These are phyloP conservation scores for Pseudozyma tsukubaensis DNA, from an alignment of 1,284 basidiomycete genomes.

Conservation along the genomic window DNA sequence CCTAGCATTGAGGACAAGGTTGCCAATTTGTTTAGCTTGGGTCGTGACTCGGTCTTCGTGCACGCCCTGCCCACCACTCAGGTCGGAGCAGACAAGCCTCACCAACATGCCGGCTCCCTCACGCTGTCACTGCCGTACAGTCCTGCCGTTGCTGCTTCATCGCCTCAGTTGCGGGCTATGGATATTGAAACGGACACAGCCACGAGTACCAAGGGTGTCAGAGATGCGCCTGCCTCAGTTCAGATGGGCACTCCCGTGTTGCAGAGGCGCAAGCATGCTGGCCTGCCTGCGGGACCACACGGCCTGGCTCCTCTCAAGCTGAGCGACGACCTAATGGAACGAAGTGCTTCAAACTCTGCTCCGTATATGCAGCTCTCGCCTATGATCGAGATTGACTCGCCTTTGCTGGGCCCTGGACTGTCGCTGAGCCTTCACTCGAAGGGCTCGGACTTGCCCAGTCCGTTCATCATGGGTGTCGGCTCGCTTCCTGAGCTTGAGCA, in stretches of 20 bases:
- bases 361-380: slow-evolving; percentile 50
- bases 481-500: slow-evolving; percentile 43
- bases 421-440: slow-evolving; percentile 36
- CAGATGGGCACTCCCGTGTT: slow-evolving; percentile 45
- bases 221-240: slow-evolving; percentile 1
- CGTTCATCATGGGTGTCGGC: slow-evolving; percentile 44
- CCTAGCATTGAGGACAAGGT: slow-evolving; percentile 13
- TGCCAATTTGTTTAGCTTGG: slow-evolving; percentile 9
- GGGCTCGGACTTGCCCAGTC: slow-evolving; percentile 31
- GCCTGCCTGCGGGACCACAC: slow-evolving; percentile 22
- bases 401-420: slow-evolving; percentile 45
- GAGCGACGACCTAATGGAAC: slow-evolving; percentile 38
- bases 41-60: slow-evolving; percentile 53
- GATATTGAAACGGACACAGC: slow-evolving; percentile 18
- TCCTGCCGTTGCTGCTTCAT: slow-evolving; percentile 30
- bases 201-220: background rate
- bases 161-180: slow-evolving; percentile 32
- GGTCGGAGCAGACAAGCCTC: slow-evolving; percentile 39
- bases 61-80: slow-evolving; percentile 59
- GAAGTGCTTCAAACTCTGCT: slow-evolving; percentile 18
- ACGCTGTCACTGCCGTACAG: slow-evolving; percentile 58
- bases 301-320: slow-evolving; percentile 40
- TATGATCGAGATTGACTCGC: slow-evolving; percentile 51
- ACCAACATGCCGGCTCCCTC: slow-evolving; percentile 54
- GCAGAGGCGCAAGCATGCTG: slow-evolving; percentile 40